phyloP scores from a whole-genome alignment of 1,139 yeast species.

The Wickerhamiella infanticola region DNA sequence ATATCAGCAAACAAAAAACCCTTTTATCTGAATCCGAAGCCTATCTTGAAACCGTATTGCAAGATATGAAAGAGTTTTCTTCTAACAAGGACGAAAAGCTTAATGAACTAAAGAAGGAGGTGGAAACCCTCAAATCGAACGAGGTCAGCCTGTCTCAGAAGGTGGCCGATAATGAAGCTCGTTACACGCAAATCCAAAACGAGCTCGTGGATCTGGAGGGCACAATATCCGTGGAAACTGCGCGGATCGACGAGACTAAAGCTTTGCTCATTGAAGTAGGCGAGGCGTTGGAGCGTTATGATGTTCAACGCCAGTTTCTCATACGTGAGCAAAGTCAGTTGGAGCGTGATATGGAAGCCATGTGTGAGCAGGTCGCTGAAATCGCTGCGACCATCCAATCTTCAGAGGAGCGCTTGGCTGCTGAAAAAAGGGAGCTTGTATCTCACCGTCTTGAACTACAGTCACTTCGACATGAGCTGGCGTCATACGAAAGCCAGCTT shows the following conservation, averaged over 20 bases:
- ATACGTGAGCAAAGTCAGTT: neutral
- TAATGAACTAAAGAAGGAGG: conserved; percentile 46
- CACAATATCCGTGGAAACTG: conserved; percentile 2
- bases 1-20: neutral
- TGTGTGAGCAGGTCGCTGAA: conserved; percentile 1
- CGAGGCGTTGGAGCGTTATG: conserved; percentile 1
- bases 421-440: conserved; percentile 1
- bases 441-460: conserved; percentile 6
- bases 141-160: conserved; percentile 15
- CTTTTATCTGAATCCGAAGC: conserved; percentile 19
- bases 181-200: conserved; percentile 6
- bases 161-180: conserved; percentile 3
- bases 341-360: conserved; percentile 5
- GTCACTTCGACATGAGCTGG: neutral
- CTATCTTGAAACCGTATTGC: conserved; percentile 42
- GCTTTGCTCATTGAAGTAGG: neutral
- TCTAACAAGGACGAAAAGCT: conserved; percentile 70
- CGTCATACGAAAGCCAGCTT: neutral
- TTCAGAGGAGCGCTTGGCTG: conserved; percentile 3
- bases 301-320: neutral
- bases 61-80: conserved; percentile 71
- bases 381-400: conserved; percentile 4
- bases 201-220: conserved; percentile 3
- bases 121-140: conserved; percentile 27
- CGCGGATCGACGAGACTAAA: conserved; percentile 4